phyloP scores from a whole-genome alignment of 768 basidiomycete genomes.

The Bullera alba region DNA sequence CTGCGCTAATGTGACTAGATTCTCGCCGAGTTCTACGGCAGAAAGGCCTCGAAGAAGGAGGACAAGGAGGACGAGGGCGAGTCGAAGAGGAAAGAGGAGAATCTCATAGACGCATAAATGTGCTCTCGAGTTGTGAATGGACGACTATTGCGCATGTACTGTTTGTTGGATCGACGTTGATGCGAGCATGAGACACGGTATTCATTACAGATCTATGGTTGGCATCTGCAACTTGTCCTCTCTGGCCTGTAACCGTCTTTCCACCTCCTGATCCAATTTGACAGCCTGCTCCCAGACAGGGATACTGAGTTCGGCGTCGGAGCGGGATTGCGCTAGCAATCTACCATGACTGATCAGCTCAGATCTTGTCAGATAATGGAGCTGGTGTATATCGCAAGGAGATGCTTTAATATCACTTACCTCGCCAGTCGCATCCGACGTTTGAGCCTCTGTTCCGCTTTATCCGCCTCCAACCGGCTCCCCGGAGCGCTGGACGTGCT shows the following conservation, averaged over 20 bases:
- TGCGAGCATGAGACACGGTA: too few species aligned
- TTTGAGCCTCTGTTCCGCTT: conserved; percentile 33
- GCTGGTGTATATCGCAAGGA: too few species aligned
- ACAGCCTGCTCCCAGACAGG: conserved; percentile 27
- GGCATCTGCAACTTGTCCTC: too few species aligned
- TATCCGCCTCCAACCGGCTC: conserved; percentile 2
- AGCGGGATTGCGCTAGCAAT: conserved; percentile 26
- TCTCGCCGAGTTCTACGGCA: conserved; percentile 83
- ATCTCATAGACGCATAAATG: conserved; percentile 37
- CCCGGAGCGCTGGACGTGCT: too few species aligned
- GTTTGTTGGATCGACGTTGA: too few species aligned
- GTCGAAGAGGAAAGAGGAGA: conserved; percentile 33
- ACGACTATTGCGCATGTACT: background rate
- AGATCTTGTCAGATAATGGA: background rate
- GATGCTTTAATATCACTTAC: conserved; percentile 9
- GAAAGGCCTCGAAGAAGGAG: conserved; percentile 52
- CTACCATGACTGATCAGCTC: conserved; percentile 1
- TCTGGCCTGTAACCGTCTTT: conserved; percentile 5
- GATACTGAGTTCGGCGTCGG: conserved; percentile 11
- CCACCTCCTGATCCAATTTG: conserved; percentile 19
- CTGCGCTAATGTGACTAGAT: conserved; percentile 49
- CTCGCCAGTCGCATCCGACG: conserved; percentile 40
- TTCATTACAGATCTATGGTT: background rate
- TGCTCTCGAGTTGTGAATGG: too few species aligned
- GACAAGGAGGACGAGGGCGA: conserved; percentile 12